Conservation (phyloP, 2,329 filamentous ascomycete species). For the Pyricularia grisea region DNA sequence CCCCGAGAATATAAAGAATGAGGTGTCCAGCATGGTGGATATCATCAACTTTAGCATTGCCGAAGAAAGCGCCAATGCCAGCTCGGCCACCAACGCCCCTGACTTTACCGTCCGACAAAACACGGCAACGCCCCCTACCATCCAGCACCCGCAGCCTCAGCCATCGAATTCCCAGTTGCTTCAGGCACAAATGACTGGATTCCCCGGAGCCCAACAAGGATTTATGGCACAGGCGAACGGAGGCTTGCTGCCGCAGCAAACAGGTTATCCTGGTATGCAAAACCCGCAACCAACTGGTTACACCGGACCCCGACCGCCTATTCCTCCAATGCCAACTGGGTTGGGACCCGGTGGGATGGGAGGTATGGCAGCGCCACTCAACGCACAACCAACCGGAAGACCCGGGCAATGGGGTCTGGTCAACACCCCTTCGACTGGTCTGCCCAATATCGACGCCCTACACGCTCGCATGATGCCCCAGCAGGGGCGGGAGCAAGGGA, state of each 20-base stretch:
- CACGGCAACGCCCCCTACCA: conserved; percentile 39
- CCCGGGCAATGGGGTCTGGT: conserved; percentile 98
- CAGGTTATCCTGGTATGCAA: conserved; percentile 57
- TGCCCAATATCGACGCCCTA: conserved; percentile 89
- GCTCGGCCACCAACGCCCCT: conserved; percentile 49
- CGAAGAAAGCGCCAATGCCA: conserved; percentile 48
- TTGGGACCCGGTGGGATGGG: conserved; percentile 45
- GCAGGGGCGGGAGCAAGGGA: conserved; percentile 73
- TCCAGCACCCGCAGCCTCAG: conserved; percentile 66
- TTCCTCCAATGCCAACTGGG: conserved; percentile 68
- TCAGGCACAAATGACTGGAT: conserved; percentile 60
- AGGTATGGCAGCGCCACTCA: conserved; percentile 61
- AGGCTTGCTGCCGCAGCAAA: conserved; percentile 54
- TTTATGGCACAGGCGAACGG: conserved; percentile 49
- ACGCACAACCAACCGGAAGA: conserved; percentile 86
- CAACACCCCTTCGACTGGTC: conserved; percentile 78
- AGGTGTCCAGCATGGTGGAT: conserved; percentile 98
- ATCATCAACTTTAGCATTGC: conserved; percentile 93
- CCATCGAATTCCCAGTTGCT: conserved; percentile 59
- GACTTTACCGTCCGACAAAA: conserved; percentile 51
- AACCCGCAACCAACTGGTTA: conserved; percentile 74
- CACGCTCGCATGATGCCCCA: conserved; percentile 97
- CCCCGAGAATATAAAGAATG: conserved; percentile 84
- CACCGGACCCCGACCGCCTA: conserved; percentile 69
- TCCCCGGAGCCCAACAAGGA: conserved; percentile 47